Evolutionary conservation across 148 eudicot genomes (phyloP), one percentile per base, ranked within the genome.

Genomic region (Cornus kousa): DNA sequence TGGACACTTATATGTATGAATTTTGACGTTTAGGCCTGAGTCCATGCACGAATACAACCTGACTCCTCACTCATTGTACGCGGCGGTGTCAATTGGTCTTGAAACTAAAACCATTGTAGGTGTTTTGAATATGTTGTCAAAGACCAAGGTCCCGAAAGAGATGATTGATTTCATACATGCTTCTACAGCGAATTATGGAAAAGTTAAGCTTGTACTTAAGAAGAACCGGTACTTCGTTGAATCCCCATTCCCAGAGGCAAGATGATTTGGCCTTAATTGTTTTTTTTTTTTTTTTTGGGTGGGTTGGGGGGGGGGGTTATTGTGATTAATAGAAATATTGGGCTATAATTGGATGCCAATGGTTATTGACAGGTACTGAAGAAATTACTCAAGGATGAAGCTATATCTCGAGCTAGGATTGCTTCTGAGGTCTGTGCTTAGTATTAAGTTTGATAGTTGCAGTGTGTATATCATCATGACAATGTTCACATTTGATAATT

Each of bases 161-260:
- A 93, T 96, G 98, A 91, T 96, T 75, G 99, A 93, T 68, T 96
- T 96, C 60, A 94, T 96, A 57, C 87, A 96, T 80, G 93, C 78
- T 57, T 92, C 99, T 19, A 96, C 97, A 68, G 95, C 99, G 53
- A 96, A 96, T 82, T 96, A 94, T 81, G 99, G 99, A 23, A 94
- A 96, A 92, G 99, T 96, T 75, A 96, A 94, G 91, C 94, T 94
- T 70, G 98, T 96, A 55, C 92, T 96, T 12, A 96, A 96, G 92
- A 96, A 96, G 88, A 96, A 96, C 74, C 91, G 94, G 16, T 96
- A 96, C 81, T 88, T 94, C 28, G 88, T 96, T 22, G 99, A 96
- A 83, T 96, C 99, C 59, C 97, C 98, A 72, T 96, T 88, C 78
- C 97, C 94, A 9, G 99, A 96, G 97, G 98, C 87, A 86, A 86